Evolutionary conservation across 2,329 filamentous ascomycete genomes (phyloP).

Genomic region (Fusarium graminum): DNA sequence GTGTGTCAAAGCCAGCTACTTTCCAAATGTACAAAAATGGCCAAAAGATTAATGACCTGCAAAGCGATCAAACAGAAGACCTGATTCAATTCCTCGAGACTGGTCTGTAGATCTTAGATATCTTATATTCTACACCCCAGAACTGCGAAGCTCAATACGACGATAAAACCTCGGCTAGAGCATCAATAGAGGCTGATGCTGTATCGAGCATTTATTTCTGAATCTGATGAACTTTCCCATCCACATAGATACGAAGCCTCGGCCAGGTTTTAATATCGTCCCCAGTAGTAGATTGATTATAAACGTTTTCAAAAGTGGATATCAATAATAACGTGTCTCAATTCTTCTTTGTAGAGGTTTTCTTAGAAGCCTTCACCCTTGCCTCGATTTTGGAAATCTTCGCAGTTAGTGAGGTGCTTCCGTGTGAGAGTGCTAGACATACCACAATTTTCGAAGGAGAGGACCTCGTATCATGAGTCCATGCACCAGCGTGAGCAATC

Average conservation of each 20-base stretch:
- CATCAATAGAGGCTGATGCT: not conserved
- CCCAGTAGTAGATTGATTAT: no score
- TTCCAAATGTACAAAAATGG: conserved; percentile 36
- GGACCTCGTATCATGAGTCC: not conserved
- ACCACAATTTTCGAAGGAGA: not conserved
- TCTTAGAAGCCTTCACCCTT: not conserved
- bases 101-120: not conserved
- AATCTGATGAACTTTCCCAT: no score
- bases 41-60: conserved; percentile 28
- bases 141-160: not conserved
- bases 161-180: not conserved
- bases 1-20: conserved; percentile 14
- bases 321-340: not conserved
- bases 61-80: conserved; percentile 23
- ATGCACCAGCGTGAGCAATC: conserved; percentile 1
- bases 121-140: not conserved
- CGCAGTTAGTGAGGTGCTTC: not conserved
- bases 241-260: no score
- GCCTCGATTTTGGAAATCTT: conserved; percentile 1
- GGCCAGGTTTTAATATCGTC: no score
- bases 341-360: not conserved
- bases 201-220: not conserved
- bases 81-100: conserved; percentile 28
- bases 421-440: not conserved
- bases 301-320: no score